Evolutionary conservation across 148 eudicot genomes (phyloP).

Genomic region (Dianthus caryophyllus): DNA sequence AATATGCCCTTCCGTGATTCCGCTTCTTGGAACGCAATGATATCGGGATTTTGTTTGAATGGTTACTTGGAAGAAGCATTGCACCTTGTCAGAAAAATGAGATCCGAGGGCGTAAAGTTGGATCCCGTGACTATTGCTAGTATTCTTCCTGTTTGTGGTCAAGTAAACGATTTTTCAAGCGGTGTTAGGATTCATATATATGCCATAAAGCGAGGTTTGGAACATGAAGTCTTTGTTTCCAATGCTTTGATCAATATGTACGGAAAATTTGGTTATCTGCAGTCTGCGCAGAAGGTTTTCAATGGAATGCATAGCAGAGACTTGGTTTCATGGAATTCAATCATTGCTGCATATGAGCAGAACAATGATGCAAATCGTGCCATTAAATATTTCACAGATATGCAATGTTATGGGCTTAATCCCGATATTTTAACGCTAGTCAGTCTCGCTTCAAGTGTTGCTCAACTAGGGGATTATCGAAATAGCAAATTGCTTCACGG

Average conservation of each 20-base stretch:
- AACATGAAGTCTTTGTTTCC: conserved; percentile 50
- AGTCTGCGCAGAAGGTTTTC: conserved; percentile 43
- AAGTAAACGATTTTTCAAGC: conserved; percentile 32
- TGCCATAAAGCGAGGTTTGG: conserved; percentile 63
- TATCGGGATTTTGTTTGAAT: conserved; percentile 65
- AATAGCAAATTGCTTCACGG: conserved; percentile 56
- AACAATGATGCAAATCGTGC: conserved; percentile 40
- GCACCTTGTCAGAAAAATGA: conserved; percentile 44
- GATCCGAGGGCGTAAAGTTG: conserved; percentile 36
- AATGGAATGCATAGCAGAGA: conserved; percentile 47
- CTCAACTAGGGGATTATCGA: conserved; percentile 41
- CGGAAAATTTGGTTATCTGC: conserved; percentile 50
- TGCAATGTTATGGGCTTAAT: conserved; percentile 39
- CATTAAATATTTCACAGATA: conserved; percentile 33
- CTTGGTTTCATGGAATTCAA: conserved; percentile 70
- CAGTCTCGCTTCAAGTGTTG: conserved; percentile 60
- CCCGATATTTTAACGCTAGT: conserved; percentile 62
- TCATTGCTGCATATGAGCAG: conserved; percentile 70
- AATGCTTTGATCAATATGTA: conserved; percentile 74
- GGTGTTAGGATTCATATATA: conserved; percentile 54
- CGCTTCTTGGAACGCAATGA: conserved; percentile 73
- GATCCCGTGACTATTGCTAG: conserved; percentile 60
- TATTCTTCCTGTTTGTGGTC: conserved; percentile 63
- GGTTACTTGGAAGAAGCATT: conserved; percentile 49
- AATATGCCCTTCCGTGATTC: conserved; percentile 59